Evolutionary conservation across 805 yeast genomes (phyloP), one percentile per base, ranked within the genome.

Genomic region (Candida sithepensis): DNA sequence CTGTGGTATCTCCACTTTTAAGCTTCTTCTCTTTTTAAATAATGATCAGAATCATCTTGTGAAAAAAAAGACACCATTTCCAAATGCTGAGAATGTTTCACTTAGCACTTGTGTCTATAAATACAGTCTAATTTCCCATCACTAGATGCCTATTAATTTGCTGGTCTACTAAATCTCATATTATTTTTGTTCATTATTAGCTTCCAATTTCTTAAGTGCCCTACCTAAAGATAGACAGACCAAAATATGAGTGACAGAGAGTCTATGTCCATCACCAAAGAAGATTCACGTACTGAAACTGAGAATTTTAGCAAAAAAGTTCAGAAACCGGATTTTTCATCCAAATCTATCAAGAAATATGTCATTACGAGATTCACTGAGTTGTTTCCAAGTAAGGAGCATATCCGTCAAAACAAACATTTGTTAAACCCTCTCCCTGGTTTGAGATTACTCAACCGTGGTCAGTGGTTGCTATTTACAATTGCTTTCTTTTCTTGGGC

Each of bases 341-440:
- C 57, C 5, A 43, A 51, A 12, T 50, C 71, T 8, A 68, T 74
- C 33, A 54, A 48, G 22, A 49, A 54, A 10, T 81, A 80, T 50
- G 52, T 69, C 10, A 60, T 41, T 14, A 71, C 82, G 0, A 69
- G 87, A 56, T 53, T 80, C 52, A 65, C 84, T 0, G 70, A 78
- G 1, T 66, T 83, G 22, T 64, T 77, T 2, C 78, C 84, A 10
- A 68, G 74, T 21, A 74, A 66, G 47, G 77, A 62, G 66, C 45
- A 59, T 58, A 52, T 64, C 28, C 44, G 59, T 42, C 51, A 74
- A 44, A 68, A 71, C 62, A 55, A 56, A 47, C 72, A 71, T 46
- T 57, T 75, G 23, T 50, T 82, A 33, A 86, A 87, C 61, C 95
- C 95, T 2, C 62, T 87, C 50, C 81, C 81, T 1, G 78, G 79